A percentile compares a stretch with the other conserved stretches of the same genome.
Conservation (phyloP, 2,329 filamentous ascomycete genomes). For the Aspergillus sergii region DNA sequence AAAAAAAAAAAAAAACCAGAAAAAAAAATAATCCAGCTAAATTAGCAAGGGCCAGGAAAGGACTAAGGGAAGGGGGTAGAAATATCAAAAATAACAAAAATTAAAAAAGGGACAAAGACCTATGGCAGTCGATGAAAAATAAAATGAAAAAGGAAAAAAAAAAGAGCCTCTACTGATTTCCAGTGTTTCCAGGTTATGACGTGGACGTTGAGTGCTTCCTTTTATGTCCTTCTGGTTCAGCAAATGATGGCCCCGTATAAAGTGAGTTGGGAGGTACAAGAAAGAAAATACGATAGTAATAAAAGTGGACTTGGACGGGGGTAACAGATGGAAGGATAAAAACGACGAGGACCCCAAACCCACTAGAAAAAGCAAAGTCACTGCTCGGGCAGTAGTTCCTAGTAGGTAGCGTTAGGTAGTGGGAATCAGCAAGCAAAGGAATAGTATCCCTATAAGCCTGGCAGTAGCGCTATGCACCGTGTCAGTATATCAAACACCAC, state of each 20-base stretch:
- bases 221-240: background rate
- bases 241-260: background rate
- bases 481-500: slow-evolving; percentile 25
- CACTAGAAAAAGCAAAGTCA: slow-evolving; percentile 4
- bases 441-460: slow-evolving; percentile 20
- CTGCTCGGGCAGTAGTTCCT: background rate
- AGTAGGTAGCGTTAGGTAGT: slow-evolving; percentile 11
- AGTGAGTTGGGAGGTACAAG: background rate
- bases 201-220: slow-evolving; percentile 23
- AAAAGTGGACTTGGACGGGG: background rate
- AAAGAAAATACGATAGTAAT: background rate
- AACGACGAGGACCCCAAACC: slow-evolving; percentile 11
- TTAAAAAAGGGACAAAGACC: slow-evolving; percentile 12
- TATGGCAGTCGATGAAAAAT: background rate
- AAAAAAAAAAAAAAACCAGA: no score
- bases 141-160: slow-evolving; percentile 11
- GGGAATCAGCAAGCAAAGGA: slow-evolving; percentile 17
- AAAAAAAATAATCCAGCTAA: no score
- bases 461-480: slow-evolving; percentile 23
- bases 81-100: slow-evolving; percentile 18
- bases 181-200: slow-evolving; percentile 32
- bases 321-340: slow-evolving; percentile 14
- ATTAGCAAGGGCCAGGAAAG: slow-evolving; percentile 24
- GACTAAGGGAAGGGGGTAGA: slow-evolving; percentile 8
- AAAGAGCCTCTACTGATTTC: slow-evolving; percentile 23